These are phyloP conservation scores for Crotalaria pallida DNA, from an alignment of 306 rosid genomes.

Conservation along the genomic window DNA sequence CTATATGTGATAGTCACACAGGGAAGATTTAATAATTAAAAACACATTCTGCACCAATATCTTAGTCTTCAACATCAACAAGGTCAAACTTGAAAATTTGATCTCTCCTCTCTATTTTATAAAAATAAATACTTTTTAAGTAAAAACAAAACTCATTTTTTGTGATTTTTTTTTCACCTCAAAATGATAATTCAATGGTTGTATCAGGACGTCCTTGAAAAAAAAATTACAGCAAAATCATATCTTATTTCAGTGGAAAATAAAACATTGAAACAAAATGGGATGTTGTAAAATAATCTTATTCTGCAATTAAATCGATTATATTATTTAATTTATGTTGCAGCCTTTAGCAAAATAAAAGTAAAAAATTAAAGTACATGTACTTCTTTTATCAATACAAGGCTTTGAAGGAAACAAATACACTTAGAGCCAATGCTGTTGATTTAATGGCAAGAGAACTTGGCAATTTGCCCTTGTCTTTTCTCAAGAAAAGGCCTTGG, in stretches of 20 bases:
- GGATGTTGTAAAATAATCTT: neutral
- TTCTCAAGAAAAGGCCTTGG: slow-evolving; percentile 67
- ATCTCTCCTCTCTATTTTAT: neutral
- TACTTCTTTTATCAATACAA: neutral
- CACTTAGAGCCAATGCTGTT: slow-evolving; percentile 13
- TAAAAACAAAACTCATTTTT: neutral
- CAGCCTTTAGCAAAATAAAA: too few species aligned
- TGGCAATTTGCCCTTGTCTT: slow-evolving; percentile 67
- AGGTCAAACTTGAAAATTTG: too few species aligned
- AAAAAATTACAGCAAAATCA: neutral
- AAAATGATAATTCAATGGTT: too few species aligned
- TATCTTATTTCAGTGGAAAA: neutral
- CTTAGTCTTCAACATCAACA: too few species aligned
- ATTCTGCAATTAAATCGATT: neutral
- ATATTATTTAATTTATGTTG: too few species aligned
- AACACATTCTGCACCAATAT: neutral
- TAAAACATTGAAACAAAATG: neutral
- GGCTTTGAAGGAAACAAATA: neutral
- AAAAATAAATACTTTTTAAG: neutral
- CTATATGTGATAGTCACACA: too few species aligned
- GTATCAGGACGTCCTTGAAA: too few species aligned
- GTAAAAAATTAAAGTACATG: neutral
- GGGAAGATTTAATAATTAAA: too few species aligned
- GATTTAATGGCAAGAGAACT: slow-evolving; percentile 48
- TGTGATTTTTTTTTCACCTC: too few species aligned